phyloP scores from a whole-genome alignment of 805 yeast genomes.

The Torulaspora indica region DNA sequence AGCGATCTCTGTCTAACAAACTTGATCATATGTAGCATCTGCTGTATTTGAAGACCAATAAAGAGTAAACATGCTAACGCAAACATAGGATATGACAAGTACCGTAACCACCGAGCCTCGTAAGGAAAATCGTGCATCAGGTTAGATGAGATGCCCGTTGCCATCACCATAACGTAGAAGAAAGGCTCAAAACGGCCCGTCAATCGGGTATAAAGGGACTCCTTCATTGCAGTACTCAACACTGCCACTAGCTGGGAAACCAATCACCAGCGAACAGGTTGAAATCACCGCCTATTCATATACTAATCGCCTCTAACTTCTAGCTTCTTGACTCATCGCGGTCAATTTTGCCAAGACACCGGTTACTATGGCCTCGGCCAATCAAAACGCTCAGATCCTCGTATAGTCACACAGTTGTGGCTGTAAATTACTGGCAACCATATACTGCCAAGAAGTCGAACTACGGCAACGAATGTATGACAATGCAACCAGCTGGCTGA shows the following conservation, averaged over 20 bases:
- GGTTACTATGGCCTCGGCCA: not conserved
- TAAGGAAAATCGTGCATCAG: slow-evolving; percentile 65
- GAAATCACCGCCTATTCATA: too few relatives aligned
- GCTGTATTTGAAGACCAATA: slow-evolving; percentile 40
- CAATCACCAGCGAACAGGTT: too few relatives aligned
- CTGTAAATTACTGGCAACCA: not conserved
- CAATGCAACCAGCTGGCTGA: too few relatives aligned
- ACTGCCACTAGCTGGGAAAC: too few relatives aligned
- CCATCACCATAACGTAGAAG: slow-evolving; percentile 79
- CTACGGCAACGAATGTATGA: too few relatives aligned
- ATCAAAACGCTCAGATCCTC: not conserved
- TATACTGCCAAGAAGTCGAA: too few relatives aligned
- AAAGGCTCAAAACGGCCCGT: slow-evolving; percentile 43
- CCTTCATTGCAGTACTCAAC: not conserved
- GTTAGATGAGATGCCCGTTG: slow-evolving; percentile 67
- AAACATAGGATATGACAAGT: slow-evolving; percentile 59
- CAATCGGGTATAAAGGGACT: not conserved
- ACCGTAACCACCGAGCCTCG: slow-evolving; percentile 51
- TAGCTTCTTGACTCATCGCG: not conserved
- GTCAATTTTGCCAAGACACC: not conserved
- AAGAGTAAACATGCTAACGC: slow-evolving; percentile 51
- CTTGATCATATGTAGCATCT: slow-evolving; percentile 39
- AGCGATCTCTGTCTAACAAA: slow-evolving; percentile 27
- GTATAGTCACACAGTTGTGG: not conserved
- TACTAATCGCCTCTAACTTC: not conserved